Base-by-base conservation (phyloP, 2,329 filamentous ascomycete species). In the Colletotrichum navitas region DNA sequence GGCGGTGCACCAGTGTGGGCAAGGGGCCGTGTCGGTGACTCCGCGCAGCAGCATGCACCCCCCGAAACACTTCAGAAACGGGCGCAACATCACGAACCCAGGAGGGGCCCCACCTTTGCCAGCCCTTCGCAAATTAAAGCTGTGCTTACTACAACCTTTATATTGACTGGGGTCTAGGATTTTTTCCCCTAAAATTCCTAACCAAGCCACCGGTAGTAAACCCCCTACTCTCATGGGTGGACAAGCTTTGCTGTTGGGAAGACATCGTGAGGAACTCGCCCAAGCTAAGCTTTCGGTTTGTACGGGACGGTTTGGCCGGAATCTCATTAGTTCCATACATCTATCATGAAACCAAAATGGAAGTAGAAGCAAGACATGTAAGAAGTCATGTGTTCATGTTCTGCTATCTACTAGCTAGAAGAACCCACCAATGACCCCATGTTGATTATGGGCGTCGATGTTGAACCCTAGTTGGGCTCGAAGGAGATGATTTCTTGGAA, bases 21-120 rank as follows among this genome's bases (percentile, higher is more conserved):
- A 45, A 14, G 32, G 52, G 54, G 34, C 54, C 21, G 54, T 56
- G 54, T 18, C 26, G 54, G 51, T 14, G 21, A 5, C 54, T 24
- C 21, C 32, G n/a, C 54, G 34, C 34, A 56, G 7, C 45, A n/a
- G n/a, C 41, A 43, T 24, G 10, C 45, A 32, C 3, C 32, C 43
- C 49, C 66, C 70, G 70, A 72, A 72, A 72, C 70, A 72, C 66
- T 61, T 56, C 60, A 39, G 70, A 72, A 72, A 72, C 70, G 55
- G 66, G 55, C 49, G 49, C 34, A 39, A 12, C 59, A 58, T 60
- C 49, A 49, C 21, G 32, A 26, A 16, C 29, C 51, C 32, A 12
- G 11, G 29, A 54, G 3, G 16, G 16, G 10, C 29, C 0, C 59
- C 59, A 39, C 59, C 18, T 62, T 62, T 39, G 59, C 36, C 59